Evolutionary conservation across 2,329 filamentous ascomycete genomes (phyloP).

Genomic region (Tympanopsis confertula): DNA sequence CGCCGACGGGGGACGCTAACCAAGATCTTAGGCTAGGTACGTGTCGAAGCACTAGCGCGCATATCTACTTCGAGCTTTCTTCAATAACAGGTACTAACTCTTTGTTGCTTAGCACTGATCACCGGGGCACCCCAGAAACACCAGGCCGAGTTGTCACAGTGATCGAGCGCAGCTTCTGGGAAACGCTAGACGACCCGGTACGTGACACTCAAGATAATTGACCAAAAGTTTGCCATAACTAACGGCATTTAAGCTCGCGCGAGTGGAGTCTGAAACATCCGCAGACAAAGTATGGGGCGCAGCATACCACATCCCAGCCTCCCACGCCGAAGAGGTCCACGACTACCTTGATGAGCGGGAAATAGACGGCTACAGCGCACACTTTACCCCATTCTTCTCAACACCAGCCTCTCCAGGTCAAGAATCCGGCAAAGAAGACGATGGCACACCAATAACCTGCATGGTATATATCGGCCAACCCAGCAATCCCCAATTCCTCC

Average conservation of each 20-base stretch:
- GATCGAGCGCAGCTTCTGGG: conserved; percentile 49
- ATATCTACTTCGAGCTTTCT: background rate
- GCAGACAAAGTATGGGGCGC: conserved; percentile 45
- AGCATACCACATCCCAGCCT: conserved; percentile 44
- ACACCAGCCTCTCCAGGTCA: conserved; percentile 11
- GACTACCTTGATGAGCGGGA: conserved; percentile 55
- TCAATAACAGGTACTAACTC: background rate
- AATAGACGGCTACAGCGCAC: conserved; percentile 55
- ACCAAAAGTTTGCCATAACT: too few relatives aligned
- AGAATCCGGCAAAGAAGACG: conserved; percentile 6
- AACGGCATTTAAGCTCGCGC: too few relatives aligned
- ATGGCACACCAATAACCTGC: conserved; percentile 2
- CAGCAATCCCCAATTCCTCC: conserved; percentile 50
- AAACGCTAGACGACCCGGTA: conserved; percentile 44
- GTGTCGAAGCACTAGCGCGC: too few relatives aligned
- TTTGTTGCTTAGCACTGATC: conserved; percentile 38
- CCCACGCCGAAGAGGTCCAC: conserved; percentile 43
- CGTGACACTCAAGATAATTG: too few relatives aligned
- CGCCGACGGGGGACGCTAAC: too few relatives aligned
- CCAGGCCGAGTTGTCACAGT: conserved; percentile 54
- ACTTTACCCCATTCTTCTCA: conserved; percentile 51
- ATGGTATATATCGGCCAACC: conserved; percentile 58
- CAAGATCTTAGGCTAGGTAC: background rate
- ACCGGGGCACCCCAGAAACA: conserved; percentile 48
- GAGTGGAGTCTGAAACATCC: too few relatives aligned